Evolutionary conservation across 2,329 filamentous ascomycete genomes (phyloP), one percentile per base, ranked within the genome.

Genomic region (Talaromyces sp.): DNA sequence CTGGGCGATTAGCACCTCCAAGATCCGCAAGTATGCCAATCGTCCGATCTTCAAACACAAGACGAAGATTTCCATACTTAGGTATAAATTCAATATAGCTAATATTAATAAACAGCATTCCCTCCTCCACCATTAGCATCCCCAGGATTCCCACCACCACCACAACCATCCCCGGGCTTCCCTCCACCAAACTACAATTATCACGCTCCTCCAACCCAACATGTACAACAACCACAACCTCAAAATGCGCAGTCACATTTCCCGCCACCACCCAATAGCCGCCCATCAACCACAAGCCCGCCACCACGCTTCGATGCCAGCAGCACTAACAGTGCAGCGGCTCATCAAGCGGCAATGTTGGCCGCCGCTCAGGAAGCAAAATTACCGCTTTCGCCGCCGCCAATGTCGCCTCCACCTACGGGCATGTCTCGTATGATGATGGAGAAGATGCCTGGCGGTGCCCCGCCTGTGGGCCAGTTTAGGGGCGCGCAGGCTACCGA

Each of bases 291-390:
- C 0, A 64, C 62, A 25, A 64, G 62, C 41, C 62, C 62, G 13
- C n/a, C 58, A 22, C 43, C 60, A 54, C 60, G 45, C 13, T 31
- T 52, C 22, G 50, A 62, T 19, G 47, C 47, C 17, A 11, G 37
- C n/a, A 41, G 13, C 8, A n/a, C 27, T 10, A 39, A 54, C 7
- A 52, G 47, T 8, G 45, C n/a, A 6, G 64, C 64, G 35, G 64
- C 61, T 1, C 66, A 66, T 31, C 66, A 66, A 49, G 88, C 92
- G 25, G 83, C 84, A 61, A 98, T 78, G 98, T 80, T 77, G 97
- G 94, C 25, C 97, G 79, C 0, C 93, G 98, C 67, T 97, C 78
- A 69, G 97, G 89, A 0, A 91, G 93, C 76, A 98, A 99, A 66
- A 87, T 89, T 77, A 97, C 93, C 95, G 85, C 74, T 98, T 93